phyloP scores from a whole-genome alignment of 805 yeast species.

The Sugiyamaella americana region DNA sequence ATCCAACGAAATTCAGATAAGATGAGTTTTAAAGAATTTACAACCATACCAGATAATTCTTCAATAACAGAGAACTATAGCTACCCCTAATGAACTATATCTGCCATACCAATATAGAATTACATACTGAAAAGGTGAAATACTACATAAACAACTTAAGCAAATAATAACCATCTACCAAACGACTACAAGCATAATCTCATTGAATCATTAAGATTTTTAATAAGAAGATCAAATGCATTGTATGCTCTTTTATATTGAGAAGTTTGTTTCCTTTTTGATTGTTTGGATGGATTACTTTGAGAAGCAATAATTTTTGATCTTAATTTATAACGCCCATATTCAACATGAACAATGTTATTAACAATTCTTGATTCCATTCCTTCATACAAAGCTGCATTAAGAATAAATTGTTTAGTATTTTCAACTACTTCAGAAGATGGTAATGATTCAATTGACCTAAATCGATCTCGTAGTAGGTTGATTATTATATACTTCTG shows the following conservation, averaged over 20 bases:
- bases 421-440: slow-evolving; percentile 7
- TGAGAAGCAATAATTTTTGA: slow-evolving; percentile 7
- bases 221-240: slow-evolving; percentile 13
- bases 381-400: slow-evolving; percentile 16
- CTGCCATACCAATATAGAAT: no score
- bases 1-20: no score
- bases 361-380: slow-evolving; percentile 13
- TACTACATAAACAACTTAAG: no score
- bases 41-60: no score
- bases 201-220: slow-evolving; percentile 28
- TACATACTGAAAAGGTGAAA: no score
- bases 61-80: no score
- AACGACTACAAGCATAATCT: slow-evolving; percentile 25
- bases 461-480: slow-evolving; percentile 10
- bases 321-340: slow-evolving; percentile 7
- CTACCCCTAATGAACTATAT: no score
- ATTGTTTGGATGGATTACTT: slow-evolving; percentile 39
- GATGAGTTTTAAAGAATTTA: no score
- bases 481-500: slow-evolving; percentile 12
- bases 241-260: slow-evolving; percentile 35
- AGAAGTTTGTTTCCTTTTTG: background rate
- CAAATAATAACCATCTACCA: no score
- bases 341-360: slow-evolving; percentile 16
- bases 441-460: background rate
- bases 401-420: slow-evolving; percentile 15